These are phyloP conservation scores for Scorias spongiosa DNA, from an alignment of 2,329 filamentous ascomycete genomes.

Conservation along the genomic window DNA sequence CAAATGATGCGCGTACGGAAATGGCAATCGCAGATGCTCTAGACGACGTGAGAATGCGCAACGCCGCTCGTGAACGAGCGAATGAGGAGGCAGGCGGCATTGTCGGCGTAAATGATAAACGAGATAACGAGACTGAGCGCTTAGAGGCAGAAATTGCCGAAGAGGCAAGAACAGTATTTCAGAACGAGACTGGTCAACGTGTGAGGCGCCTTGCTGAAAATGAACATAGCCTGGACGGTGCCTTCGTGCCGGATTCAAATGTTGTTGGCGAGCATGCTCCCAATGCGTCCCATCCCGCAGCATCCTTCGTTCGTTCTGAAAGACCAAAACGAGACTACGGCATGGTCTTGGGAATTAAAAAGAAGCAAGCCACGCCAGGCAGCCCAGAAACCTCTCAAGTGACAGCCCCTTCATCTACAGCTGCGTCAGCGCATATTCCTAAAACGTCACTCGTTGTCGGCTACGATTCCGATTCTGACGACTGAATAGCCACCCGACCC, in stretches of 20 bases:
- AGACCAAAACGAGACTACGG: constrained; percentile 81
- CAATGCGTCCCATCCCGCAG: constrained; percentile 32
- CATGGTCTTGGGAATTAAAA: constrained; percentile 71
- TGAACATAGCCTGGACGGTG: constrained; percentile 24
- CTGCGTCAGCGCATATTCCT: neutral
- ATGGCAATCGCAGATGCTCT: constrained; percentile 94
- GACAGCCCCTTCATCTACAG: neutral
- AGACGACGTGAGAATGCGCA: constrained; percentile 84
- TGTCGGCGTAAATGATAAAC: constrained; percentile 39
- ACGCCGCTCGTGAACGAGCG: constrained; percentile 70
- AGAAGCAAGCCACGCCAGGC: constrained; percentile 38
- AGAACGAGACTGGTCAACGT: constrained; percentile 41
- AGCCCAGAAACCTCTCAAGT: neutral
- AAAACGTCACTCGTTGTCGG: neutral
- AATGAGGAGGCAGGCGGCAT: constrained; percentile 44
- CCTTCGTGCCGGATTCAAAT: constrained; percentile 18
- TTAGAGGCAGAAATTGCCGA: constrained; percentile 75
- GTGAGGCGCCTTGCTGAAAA: constrained; percentile 40
- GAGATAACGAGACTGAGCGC: constrained; percentile 41
- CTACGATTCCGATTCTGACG: neutral
- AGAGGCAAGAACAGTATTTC: constrained; percentile 64
- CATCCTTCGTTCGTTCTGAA: constrained; percentile 57
- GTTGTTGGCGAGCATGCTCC: neutral
- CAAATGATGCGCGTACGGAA: constrained; percentile 77
- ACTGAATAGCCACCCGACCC: neutral